A percentile compares a stretch with the other conserved stretches of the same genome.
These are phyloP conservation scores for Nidula niveotomentosa DNA, from an alignment of 1,284 basidiomycete species.

Conservation along the genomic window DNA sequence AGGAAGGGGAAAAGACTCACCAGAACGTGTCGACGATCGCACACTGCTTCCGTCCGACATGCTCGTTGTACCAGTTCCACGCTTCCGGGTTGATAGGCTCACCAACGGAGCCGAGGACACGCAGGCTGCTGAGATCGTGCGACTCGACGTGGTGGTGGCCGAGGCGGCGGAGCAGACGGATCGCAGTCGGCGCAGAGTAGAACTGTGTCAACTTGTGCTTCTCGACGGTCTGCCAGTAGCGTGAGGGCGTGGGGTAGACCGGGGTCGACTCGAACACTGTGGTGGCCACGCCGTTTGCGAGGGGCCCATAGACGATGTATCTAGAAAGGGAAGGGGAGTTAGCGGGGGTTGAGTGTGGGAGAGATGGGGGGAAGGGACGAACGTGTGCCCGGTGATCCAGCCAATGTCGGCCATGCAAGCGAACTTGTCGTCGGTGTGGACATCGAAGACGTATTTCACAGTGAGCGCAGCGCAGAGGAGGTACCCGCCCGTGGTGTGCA, in stretches of 20 bases:
- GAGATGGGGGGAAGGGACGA: constrained; percentile 19
- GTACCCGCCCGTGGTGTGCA: constrained; percentile 95
- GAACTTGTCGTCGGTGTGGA: constrained; percentile 90
- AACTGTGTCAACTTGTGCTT: constrained; percentile 95
- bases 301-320: constrained; percentile 97
- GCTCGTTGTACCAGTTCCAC: constrained; percentile 98
- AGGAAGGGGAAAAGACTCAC: constrained; percentile 27
- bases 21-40: constrained; percentile 97
- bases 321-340: constrained; percentile 23
- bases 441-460: constrained; percentile 95
- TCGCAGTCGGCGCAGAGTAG: constrained; percentile 93
- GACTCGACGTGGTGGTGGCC: constrained; percentile 87
- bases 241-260: constrained; percentile 92
- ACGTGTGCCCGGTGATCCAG: constrained; percentile 99
- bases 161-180: constrained; percentile 85
- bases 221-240: constrained; percentile 97
- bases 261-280: constrained; percentile 97
- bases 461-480: constrained; percentile 88
- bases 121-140: constrained; percentile 82
- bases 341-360: constrained; percentile 1
- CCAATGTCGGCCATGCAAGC: constrained; percentile 99
- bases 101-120: constrained; percentile 92
- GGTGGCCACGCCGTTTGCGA: constrained; percentile 89
- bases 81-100: constrained; percentile 99
- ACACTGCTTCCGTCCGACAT: constrained; percentile 87